Evolutionary conservation across 2,329 filamentous ascomycete genomes (phyloP), one percentile per base, ranked within the genome.

Genomic region (Penicillium brasilianum): DNA sequence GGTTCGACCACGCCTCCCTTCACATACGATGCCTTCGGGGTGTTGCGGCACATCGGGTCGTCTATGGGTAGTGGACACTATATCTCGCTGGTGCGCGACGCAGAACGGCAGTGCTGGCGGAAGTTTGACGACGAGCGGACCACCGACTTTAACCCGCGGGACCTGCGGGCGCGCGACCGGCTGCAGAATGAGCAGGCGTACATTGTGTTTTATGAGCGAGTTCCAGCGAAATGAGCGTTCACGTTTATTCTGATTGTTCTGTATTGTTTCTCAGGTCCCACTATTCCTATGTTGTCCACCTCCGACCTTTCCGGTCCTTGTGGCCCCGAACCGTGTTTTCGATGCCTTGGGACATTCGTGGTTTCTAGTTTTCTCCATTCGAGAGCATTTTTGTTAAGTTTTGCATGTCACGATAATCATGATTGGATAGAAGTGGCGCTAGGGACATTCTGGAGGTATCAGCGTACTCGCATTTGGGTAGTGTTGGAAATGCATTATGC

Each of bases 1-100:
- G 82, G 53, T 80, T 82, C 69, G 56, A 79, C 69, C 58, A 79
- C 72, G 55, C 74, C 75, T 0, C 89, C 90, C 0, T 92, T 90
- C 71, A 80, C 82, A 5, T 99, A 97, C 76, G 90, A 96, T 72
- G 89, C 91, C 55, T 97, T 96, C 73, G 94, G 89, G 2, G 90
- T 97, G 7, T 86, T 96, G 57, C 84, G 90, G 63, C 93, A 97
- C 74, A 77, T 86, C 4, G 93, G 93, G 22, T 79, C 80, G 1
- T 87, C 83, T 1, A 81, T 90, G 55, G 85, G 86, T 39, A 86
- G 85, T 54, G 93, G 93, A 0, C 93, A 97, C 77, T 97, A 97
- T 75, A 88, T 89, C 56, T 85, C 88, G 3, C 87, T 90, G 60
- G 85, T 90, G 62, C 85, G 85, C 48, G 86, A 89, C 68, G 81